Evolutionary conservation across 208 protist genomes (phyloP), one percentile per base, ranked within the genome.

Genomic region (Crithidia expoeki): DNA sequence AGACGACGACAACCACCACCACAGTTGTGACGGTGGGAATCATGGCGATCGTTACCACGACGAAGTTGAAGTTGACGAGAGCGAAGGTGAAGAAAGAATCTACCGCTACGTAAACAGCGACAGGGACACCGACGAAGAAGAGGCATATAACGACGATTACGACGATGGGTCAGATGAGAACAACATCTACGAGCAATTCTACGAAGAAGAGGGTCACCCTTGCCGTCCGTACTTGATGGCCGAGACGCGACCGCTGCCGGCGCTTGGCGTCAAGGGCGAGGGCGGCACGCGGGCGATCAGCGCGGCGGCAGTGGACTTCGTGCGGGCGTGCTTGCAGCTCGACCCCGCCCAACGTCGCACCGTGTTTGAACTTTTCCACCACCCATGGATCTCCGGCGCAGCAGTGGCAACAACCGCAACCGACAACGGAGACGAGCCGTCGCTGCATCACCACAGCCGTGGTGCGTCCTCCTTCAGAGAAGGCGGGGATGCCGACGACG

Each of bases 241-340:
- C 1, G 76, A 77, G 49, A 38, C 34, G 30, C 47, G 44, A 3
- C 69, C 65, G 28, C 52, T 64, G 2, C 53, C 55, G 4, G 47
- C 44, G 33, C 34, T 46, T 2, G 51, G 17, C 19, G 30, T 40
- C 58, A 58, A 44, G 23, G 42, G 42, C 47, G 68, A 30, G 5
- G 38, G n/a, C 25, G 30, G 14, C 17, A 23, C 56, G 44, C 47
- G 63, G 9, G 21, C 16, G 10, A 81, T 92, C 44, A 86, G 80
- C 46, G 77, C 72, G 2, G 53, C 68, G 2, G 81, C 83, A 5
- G 81, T 89, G 19, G 81, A 92, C 61, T 92, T 92, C 68, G 78
- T 92, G 42, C 68, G 81, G 1, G 55, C 57, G 49, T 92, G 86
- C 40, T 61, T 89, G 14, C 23, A 36, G 6, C 56, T 86, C 12